Percentiles rank a stretch among this genome's conserved stretches.
Evolutionary conservation across 352 stramenopile genomes (phyloP).

Genomic region (Thraustochytrium striatum): DNA sequence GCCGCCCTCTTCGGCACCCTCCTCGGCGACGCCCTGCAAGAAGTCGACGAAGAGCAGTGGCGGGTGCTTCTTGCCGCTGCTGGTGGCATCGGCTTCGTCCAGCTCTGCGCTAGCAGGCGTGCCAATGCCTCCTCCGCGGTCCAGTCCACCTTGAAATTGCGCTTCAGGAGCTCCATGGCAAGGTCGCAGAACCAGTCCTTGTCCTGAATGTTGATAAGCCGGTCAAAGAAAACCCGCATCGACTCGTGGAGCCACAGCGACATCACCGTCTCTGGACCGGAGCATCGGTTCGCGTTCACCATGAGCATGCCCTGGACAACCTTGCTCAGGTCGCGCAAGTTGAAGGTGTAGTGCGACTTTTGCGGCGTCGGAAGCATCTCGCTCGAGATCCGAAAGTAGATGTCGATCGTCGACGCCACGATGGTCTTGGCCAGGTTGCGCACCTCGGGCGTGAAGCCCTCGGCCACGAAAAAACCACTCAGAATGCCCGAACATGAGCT

Average conservation of each 20-base stretch:
- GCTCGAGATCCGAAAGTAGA: conserved; percentile 84
- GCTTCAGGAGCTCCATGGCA: conserved; percentile 68
- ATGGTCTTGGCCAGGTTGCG: conserved; percentile 70
- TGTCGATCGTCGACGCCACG: conserved; percentile 82
- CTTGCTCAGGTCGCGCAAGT: conserved; percentile 88
- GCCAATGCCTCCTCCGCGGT: conserved; percentile 67
- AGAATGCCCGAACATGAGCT: conserved; percentile 89
- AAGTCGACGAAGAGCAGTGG: conserved; percentile 87
- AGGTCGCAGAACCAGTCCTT: conserved; percentile 82
- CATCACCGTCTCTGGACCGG: conserved; percentile 71
- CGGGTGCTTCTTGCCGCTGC: conserved; percentile 67
- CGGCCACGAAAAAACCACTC: conserved; percentile 69
- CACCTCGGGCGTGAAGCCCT: conserved; percentile 75
- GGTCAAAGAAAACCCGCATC: conserved; percentile 84
- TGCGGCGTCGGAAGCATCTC: conserved; percentile 83
- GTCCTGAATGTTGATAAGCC: conserved; percentile 75
- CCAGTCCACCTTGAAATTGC: conserved; percentile 52
- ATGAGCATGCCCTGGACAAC: conserved; percentile 92
- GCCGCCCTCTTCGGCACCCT: conserved; percentile 63
- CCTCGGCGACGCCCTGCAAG: conserved; percentile 58
- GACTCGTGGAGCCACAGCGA: conserved; percentile 85
- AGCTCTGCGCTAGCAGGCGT: background rate
- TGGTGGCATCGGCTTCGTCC: conserved; percentile 61
- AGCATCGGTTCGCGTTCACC: conserved; percentile 74
- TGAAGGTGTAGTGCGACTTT: conserved; percentile 84